These are phyloP conservation scores for Pisolithus orientalis DNA, from an alignment of 768 basidiomycete genomes.

Conservation along the genomic window DNA sequence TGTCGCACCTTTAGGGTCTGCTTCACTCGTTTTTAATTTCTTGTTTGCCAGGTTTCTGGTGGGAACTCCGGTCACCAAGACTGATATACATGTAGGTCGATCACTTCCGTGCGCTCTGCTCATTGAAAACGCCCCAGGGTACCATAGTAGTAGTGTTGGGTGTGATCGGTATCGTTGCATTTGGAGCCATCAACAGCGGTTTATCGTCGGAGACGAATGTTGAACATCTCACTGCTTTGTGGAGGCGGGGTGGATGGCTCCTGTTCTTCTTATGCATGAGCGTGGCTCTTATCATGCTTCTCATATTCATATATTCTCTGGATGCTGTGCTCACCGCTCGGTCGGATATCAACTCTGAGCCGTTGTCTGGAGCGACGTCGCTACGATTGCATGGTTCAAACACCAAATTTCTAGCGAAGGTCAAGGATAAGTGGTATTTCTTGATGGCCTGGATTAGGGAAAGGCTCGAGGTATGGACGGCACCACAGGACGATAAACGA, in stretches of 20 bases:
- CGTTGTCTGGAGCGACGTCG: slow-evolving; percentile 38
- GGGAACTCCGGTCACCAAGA: slow-evolving; percentile 77
- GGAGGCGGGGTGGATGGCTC: slow-evolving; percentile 88
- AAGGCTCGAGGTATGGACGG: slow-evolving; percentile 68
- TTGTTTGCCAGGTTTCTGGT: slow-evolving; percentile 87
- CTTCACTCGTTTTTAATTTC: slow-evolving; percentile 94
- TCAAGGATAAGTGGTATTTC: slow-evolving; percentile 37
- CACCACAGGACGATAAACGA: slow-evolving; percentile 74
- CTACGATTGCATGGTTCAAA: slow-evolving; percentile 16
- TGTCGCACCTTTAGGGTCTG: slow-evolving; percentile 91
- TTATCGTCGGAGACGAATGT: slow-evolving; percentile 70
- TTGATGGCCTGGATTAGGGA: slow-evolving; percentile 51
- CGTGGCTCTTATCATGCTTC: slow-evolving; percentile 55
- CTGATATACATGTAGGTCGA: slow-evolving; percentile 68
- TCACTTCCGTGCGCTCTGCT: background rate
- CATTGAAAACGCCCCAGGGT: slow-evolving; percentile 40
- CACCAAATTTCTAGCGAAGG: slow-evolving; percentile 25
- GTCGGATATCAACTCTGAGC: slow-evolving; percentile 57
- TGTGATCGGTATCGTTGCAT: slow-evolving; percentile 83
- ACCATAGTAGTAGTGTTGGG: slow-evolving; percentile 79
- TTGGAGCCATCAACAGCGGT: slow-evolving; percentile 80
- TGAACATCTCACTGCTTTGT: slow-evolving; percentile 70
- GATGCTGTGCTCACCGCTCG: slow-evolving; percentile 69
- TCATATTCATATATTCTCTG: slow-evolving; percentile 65
- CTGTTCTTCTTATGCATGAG: slow-evolving; percentile 81